Base-by-base conservation (phyloP, 768 basidiomycete genomes). In the Asterophora lycoperdoides region DNA sequence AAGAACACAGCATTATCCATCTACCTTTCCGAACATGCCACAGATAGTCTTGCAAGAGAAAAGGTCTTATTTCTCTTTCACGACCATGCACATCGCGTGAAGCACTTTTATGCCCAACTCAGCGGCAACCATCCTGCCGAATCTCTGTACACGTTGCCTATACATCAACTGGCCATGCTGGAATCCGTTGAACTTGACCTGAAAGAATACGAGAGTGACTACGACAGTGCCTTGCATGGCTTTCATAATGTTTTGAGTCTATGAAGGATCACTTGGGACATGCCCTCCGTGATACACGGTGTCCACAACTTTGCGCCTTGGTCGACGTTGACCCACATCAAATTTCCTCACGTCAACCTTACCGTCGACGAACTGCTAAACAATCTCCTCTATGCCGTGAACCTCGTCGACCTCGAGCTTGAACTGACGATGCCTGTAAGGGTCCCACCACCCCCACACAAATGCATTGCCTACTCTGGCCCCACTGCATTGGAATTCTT, bases 381-480 rank as follows among this genome's bases (percentile, higher is more conserved):
- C 10, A 32, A 18, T n/a, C 8, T 54, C 2, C 1, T 51, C n/a
- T 51, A 36, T 32, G 46, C 45, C 33, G 36, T 14, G 18, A 40
- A 44, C 13, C 48, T 50, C 18, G 38, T 50, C 2, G 35, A 36
- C 17, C 28, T 54, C 23, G 42, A 54, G 11, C 20, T 54, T 9
- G 39, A 30, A 11, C 44, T 54, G 46, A 32, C 20, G 5, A 50
- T 50, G 49, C 49, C 49, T 1, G 13, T 14, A 7, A n/a, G 26
- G 30, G 3, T 11, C 4, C 36, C 15, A 28, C 42, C 18, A 8
- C 35, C 48, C 33, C 10, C 14, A n/a, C 13, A 10, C 30, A 32
- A 32, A 8, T 9, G 30, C 8, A 13, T 30, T 14, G 15, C 17
- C 3, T 17, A 41, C 17, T 5, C 35, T 2, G 26, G n/a, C 5